Evolutionary conservation across 108 stramenopile species (phyloP).

Genomic region (Craspedostauros australis): DNA sequence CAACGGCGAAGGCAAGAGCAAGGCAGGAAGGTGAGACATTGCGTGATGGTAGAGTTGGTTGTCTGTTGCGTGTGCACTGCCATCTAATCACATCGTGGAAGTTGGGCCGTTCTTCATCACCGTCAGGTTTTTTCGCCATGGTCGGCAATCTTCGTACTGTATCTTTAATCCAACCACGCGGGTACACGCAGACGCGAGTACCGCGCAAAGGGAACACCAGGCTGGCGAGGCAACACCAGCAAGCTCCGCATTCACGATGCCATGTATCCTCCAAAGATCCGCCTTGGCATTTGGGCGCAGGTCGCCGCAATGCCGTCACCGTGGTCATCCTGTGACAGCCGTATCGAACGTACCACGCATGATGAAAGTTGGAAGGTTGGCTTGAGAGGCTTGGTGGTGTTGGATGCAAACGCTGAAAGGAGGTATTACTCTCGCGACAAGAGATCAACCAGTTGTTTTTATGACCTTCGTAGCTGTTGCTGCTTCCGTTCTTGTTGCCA

Average conservation of each 20-base stretch:
- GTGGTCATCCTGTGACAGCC: background rate
- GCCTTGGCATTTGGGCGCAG: background rate
- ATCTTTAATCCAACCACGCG: background rate
- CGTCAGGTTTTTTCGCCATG: no score
- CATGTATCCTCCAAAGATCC: background rate
- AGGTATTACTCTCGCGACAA: constrained; percentile 32
- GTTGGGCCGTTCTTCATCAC: no score
- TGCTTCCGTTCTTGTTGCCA: no score
- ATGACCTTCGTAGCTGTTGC: no score
- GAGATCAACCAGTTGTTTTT: no score
- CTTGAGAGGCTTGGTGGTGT: constrained; percentile 3
- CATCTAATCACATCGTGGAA: no score
- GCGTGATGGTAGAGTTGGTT: no score
- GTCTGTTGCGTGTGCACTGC: no score
- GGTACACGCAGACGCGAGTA: background rate
- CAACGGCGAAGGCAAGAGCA: background rate
- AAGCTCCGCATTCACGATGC: constrained; percentile 5
- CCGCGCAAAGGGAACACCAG: background rate
- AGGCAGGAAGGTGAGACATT: no score
- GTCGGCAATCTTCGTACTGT: no score
- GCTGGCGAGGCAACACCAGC: background rate
- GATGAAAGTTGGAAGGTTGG: constrained; percentile 11
- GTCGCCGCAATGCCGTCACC: background rate
- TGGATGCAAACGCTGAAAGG: no score
- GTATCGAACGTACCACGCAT: constrained; percentile 35